These are phyloP conservation scores for Stellera chamaejasme DNA, from an alignment of 345 rosid genomes.

Conservation along the genomic window DNA sequence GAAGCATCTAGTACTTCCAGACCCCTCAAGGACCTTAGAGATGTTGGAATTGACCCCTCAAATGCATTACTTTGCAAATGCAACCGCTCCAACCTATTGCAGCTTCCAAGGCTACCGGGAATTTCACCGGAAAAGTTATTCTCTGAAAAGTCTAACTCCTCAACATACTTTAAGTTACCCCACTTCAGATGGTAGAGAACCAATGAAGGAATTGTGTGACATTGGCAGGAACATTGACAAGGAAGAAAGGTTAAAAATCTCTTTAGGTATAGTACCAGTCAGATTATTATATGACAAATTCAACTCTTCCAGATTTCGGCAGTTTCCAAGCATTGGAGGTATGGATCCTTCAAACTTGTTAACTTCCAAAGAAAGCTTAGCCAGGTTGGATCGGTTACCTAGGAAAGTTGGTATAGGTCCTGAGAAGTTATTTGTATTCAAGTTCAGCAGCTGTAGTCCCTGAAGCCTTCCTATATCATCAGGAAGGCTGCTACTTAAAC, in stretches of 20 bases:
- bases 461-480: conserved; percentile 13
- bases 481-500: conserved; percentile 12
- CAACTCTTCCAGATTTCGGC: conserved; percentile 11
- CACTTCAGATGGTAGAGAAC: conserved; percentile 18
- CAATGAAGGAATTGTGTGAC: conserved; percentile 22
- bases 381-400: conserved; percentile 18
- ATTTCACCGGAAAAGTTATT: conserved; percentile 11
- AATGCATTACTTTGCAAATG: conserved; percentile 17
- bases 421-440: neutral
- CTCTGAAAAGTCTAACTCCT: conserved; percentile 3
- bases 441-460: conserved; percentile 2
- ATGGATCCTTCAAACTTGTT: conserved; percentile 24
- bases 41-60: conserved; percentile 7
- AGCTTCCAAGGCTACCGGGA: conserved; percentile 13
- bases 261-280: conserved; percentile 25
- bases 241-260: conserved; percentile 23
- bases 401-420: conserved; percentile 8
- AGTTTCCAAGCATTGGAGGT: conserved; percentile 25
- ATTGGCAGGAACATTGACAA: conserved; percentile 21
- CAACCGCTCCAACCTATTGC: conserved; percentile 4
- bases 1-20: conserved; percentile 3
- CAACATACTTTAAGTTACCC: neutral
- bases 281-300: conserved; percentile 23
- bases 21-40: neutral
- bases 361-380: conserved; percentile 6